Evolutionary conservation across 495 filamentous ascomycete genomes (phyloP).

Genomic region (Polyplosphaeria fusca): DNA sequence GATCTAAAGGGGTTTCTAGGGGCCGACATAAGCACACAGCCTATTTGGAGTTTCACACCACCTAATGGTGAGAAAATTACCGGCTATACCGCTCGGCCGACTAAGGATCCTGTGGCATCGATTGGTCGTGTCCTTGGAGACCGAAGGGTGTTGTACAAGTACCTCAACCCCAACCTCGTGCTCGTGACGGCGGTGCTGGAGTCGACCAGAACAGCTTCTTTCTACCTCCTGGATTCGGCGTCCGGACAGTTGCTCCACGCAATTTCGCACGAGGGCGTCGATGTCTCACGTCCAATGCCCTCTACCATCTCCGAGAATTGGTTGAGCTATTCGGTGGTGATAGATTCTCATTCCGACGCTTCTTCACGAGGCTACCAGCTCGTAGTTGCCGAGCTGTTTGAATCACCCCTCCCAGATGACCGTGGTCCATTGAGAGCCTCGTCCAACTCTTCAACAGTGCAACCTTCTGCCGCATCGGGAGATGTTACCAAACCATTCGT

Average conservation of each 20-base stretch:
- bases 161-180: conserved; percentile 83
- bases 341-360: conserved; percentile 45
- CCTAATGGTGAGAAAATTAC: conserved; percentile 63
- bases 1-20: conserved; percentile 32
- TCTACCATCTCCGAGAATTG: conserved; percentile 89
- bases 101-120: conserved; percentile 85
- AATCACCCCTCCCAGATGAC: conserved; percentile 78
- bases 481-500: conserved; percentile 61
- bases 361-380: conserved; percentile 81
- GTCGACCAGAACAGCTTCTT: conserved; percentile 53
- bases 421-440: conserved; percentile 71
- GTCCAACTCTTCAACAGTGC: conserved; percentile 68
- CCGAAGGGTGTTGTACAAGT: conserved; percentile 93
- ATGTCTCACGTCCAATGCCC: conserved; percentile 68
- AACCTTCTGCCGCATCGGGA: conserved; percentile 49
- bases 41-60: conserved; percentile 71
- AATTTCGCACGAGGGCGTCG: conserved; percentile 66
- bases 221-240: conserved; percentile 83
- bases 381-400: conserved; percentile 82
- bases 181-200: conserved; percentile 70
- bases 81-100: conserved; percentile 61
- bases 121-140: conserved; percentile 92
- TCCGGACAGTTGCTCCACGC: conserved; percentile 77
- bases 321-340: conserved; percentile 81
- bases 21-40: conserved; percentile 5